Base-by-base conservation (phyloP, 2,329 filamentous ascomycete species). In the Verticillium tricorpus region DNA sequence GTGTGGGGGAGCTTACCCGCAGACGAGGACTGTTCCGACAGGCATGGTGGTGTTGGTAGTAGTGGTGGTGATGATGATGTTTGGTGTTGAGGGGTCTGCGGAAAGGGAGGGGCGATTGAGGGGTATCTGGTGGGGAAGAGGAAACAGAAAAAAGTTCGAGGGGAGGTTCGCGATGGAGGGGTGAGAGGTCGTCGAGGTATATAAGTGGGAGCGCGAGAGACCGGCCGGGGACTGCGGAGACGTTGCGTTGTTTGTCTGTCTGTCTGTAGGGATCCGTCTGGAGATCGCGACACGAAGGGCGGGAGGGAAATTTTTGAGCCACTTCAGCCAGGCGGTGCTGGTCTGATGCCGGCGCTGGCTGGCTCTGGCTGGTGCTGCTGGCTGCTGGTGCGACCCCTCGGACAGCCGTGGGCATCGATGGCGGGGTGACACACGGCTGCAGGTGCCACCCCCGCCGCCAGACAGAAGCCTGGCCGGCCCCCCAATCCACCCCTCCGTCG, bases 21-120 rank as follows among this genome's bases (percentile, higher is more conserved):
- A 93, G 74, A 97, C 88, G 72, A 97, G 86, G 74, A 97, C 92
- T 65, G 93, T 95, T 81, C 92, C 92, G 69, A 91, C 85, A 75
- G 89, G 79, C 92, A 96, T 96, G 67, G 67, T 28, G 28, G 4
- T 28, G 28, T 66, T 28, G 28, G 4, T 28, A 5, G 28, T 80
- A 50, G 25, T 28, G 28, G 28, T 28, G 28, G 28, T 80, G 55
- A 45, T 12, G 28, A 40, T 63, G 59, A 58, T 59, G 59, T 56
- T 59, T 54, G 56, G 37, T 39, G 63, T 60, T 52, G 60, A 52
- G 31, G 40, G 28, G 45, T 52, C 37, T 7, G 39, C 17, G 35
- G 25, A 45, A 19, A 11, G 37, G n/a, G 40, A 11, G n/a, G n/a
- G 40, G 40, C 5, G n/a, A 50, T 50, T 22, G 40, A 50, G 40